Base-by-base conservation (phyloP, 306 rosid species). In the Astragalus glycyphyllos region DNA sequence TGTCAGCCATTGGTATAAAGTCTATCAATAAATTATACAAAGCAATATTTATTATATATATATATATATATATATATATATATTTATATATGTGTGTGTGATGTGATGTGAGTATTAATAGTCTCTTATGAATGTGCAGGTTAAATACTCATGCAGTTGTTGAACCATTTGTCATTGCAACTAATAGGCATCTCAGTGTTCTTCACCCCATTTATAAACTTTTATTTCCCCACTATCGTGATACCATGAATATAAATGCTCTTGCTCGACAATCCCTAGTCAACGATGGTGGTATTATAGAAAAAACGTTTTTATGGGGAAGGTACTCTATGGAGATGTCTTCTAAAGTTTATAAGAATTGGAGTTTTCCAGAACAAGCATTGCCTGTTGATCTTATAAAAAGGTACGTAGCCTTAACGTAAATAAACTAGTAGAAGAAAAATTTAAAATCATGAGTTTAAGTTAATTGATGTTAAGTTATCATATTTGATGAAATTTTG, bases 111-210 rank as follows among this genome's bases (percentile, higher is more conserved):
- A 29, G 26, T 50, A 49, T 11, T 68, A 23, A 14, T 37, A 20
- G 17, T 41, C 12, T 49, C 8, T 42, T 51, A 65, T 69, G 69
- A 70, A 20, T 71, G 29, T 75, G 7, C 71, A 87, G 89, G 92
- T 70, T 90, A 77, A 80, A 87, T 11, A 90, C 93, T 50, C 93
- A 90, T 66, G 95, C 91, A 29, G 87, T 69, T 29, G 76, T 87
- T 64, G 95, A 86, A 60, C 91, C 95, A 26, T 85, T 79, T 45
- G 38, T 79, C 47, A 73, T 73, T 17, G 79, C 79, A 51, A 79
- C 83, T 73, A 67, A 79, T 4, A 68, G 82, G 10, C 83, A 68
- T 8, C 76, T 79, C 2, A 79, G 76, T 15, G 20, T 8, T 15
- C 32, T 79, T 59, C 83, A 79, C 62, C 83, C 76, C 0, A 68